A percentile compares a stretch with the other conserved stretches of the same genome.
phyloP scores from a whole-genome alignment of 2,329 filamentous ascomycete species.

The Ceratocystiopsis brevicomis region DNA sequence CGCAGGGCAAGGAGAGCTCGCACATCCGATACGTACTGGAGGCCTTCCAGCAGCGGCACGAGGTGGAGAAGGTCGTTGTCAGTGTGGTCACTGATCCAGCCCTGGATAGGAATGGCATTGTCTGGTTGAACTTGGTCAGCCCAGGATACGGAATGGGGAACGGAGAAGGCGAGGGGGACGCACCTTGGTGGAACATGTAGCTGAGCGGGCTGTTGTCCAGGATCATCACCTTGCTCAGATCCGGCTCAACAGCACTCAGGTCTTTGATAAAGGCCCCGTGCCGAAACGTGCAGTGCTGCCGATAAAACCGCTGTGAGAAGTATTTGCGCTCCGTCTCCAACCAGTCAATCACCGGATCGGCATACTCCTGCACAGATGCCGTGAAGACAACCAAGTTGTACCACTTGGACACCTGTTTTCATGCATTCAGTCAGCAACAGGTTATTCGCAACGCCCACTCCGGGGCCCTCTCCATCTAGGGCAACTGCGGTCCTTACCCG shows the following conservation, averaged over 20 bases:
- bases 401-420: conserved; percentile 67
- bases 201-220: conserved; percentile 95
- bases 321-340: conserved; percentile 92
- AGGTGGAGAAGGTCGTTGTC: conserved; percentile 89
- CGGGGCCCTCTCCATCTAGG: too few relatives aligned
- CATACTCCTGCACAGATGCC: conserved; percentile 94
- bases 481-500: conserved; percentile 41
- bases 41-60: conserved; percentile 75
- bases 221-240: conserved; percentile 96
- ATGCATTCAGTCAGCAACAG: neutral
- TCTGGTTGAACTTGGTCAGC: conserved; percentile 32
- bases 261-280: conserved; percentile 98
- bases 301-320: conserved; percentile 83
- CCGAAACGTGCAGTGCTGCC: conserved; percentile 89
- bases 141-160: neutral
- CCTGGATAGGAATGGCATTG: conserved; percentile 96
- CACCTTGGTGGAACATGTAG: conserved; percentile 97
- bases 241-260: conserved; percentile 84
- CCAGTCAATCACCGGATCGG: conserved; percentile 97
- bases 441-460: neutral
- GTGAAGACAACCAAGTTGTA: conserved; percentile 96
- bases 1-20: conserved; percentile 74
- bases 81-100: conserved; percentile 97
- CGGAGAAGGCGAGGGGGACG: conserved; percentile 11
- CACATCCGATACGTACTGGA: conserved; percentile 95